phyloP scores from a whole-genome alignment of 306 rosid species.

The Cicer arietinum region DNA sequence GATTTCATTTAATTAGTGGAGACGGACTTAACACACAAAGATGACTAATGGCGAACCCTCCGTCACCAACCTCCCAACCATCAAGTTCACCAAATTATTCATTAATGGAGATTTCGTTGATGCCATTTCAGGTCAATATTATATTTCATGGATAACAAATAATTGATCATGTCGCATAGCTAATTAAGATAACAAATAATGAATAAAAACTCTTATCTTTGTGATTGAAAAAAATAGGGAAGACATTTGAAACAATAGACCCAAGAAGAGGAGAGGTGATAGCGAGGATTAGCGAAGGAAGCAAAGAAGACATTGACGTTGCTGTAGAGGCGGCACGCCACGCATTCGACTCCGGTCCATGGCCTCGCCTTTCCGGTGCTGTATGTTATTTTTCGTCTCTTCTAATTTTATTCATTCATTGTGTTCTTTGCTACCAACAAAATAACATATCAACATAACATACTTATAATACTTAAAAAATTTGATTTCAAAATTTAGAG shows the following conservation, averaged over 20 bases:
- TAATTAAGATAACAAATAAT: too few species aligned
- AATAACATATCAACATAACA: too few species aligned
- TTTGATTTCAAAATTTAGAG: too few species aligned
- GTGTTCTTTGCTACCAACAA: too few species aligned
- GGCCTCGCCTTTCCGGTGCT: constrained; percentile 76
- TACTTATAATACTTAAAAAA: too few species aligned
- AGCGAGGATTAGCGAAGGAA: constrained; percentile 67
- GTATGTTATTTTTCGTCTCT: constrained; percentile 49
- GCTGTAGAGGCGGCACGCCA: constrained; percentile 84
- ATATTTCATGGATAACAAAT: background rate
- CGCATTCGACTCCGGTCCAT: constrained; percentile 83
- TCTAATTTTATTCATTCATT: background rate
- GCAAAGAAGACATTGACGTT: constrained; percentile 68
- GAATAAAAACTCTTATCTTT: too few species aligned
- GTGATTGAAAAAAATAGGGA: constrained; percentile 48
- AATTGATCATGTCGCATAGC: background rate
- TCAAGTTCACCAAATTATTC: constrained; percentile 83
- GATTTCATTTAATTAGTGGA: background rate
- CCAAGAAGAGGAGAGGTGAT: constrained; percentile 78
- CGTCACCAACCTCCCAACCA: constrained; percentile 40
- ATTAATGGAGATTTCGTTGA: constrained; percentile 80
- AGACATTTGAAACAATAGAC: constrained; percentile 78
- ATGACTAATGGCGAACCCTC: background rate
- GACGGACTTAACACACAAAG: background rate
- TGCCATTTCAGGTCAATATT: constrained; percentile 65